Evolutionary conservation across 306 rosid species (phyloP).

Genomic region (Betula pendula): DNA sequence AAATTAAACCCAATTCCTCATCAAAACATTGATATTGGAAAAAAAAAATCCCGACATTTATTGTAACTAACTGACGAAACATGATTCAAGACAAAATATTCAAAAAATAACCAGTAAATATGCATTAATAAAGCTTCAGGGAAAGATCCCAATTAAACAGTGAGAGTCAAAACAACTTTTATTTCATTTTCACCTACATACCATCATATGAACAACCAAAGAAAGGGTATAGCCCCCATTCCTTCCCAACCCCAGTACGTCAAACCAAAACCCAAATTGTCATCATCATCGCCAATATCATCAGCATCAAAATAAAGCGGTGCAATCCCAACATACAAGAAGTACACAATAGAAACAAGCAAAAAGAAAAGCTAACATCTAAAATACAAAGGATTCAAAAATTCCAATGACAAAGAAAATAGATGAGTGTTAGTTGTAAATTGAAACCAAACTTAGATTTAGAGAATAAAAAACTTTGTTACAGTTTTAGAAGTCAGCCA

Average conservation of each 20-base stretch:
- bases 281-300: constrained; percentile 13
- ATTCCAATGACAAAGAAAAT: not conserved
- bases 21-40: not conserved
- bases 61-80: not conserved
- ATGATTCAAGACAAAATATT: constrained; percentile 6
- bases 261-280: not conserved
- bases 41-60: not conserved
- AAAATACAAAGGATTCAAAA: not conserved
- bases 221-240: not conserved
- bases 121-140: constrained; percentile 16
- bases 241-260: not conserved
- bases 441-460: not conserved
- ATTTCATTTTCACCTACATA: constrained; percentile 27
- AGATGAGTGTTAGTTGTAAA: not conserved
- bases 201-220: constrained; percentile 35
- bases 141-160: constrained; percentile 15
- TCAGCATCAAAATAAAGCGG: not conserved
- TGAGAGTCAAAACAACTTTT: too few species aligned
- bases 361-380: not conserved
- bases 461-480: not conserved
- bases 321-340: not conserved
- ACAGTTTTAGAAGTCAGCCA: not conserved
- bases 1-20: not conserved
- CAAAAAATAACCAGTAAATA: not conserved
- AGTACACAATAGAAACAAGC: not conserved